Evolutionary conservation across 148 eudicot species (phyloP).

Genomic region (Cornus florida): DNA sequence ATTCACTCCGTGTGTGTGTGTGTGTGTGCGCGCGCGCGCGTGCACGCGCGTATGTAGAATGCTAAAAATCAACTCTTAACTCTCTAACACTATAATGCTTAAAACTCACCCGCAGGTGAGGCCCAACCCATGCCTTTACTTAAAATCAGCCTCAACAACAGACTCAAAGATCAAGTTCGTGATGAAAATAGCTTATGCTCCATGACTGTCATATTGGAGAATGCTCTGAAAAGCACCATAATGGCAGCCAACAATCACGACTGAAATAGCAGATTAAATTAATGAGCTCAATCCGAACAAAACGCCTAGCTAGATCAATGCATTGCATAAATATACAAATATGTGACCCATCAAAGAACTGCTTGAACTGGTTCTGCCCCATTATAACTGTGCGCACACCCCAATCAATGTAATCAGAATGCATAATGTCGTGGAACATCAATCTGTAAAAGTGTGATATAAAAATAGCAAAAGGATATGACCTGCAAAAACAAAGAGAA

Average conservation of each 20-base stretch:
- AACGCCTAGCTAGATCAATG: background rate
- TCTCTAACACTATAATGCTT: background rate
- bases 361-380: background rate
- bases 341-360: background rate
- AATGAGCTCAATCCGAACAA: background rate
- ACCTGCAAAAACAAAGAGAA: constrained; percentile 57
- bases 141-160: background rate
- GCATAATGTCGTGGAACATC: background rate
- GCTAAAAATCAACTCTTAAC: too few relatives aligned
- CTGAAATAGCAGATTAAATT: background rate
- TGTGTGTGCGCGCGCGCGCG: too few relatives aligned
- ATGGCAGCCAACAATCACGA: background rate
- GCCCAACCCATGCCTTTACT: background rate
- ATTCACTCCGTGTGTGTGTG: background rate
- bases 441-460: background rate
- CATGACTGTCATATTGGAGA: background rate
- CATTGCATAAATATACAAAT: background rate
- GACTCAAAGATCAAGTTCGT: background rate
- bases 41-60: too few relatives aligned
- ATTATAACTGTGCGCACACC: background rate
- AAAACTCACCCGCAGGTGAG: background rate
- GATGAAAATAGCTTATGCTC: background rate
- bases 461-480: constrained; percentile 70
- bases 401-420: background rate
- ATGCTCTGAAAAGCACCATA: background rate